Base-by-base conservation (phyloP, 2,329 filamentous ascomycete species). In the Chaetomiaceae sp. region DNA sequence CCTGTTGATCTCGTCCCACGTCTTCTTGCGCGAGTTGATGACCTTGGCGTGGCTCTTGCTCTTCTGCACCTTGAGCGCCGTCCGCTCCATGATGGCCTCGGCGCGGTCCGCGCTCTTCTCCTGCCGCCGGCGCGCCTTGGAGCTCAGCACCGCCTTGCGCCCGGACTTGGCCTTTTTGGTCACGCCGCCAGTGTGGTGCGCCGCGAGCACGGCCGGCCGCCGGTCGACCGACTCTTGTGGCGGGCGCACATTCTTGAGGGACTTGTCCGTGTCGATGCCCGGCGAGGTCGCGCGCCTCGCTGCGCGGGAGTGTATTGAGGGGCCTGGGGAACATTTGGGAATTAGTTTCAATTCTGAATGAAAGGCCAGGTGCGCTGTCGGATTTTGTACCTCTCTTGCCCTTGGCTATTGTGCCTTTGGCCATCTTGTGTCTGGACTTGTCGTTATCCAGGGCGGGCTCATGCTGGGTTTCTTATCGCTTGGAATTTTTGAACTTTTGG, bases 251-350 rank as follows among this genome's bases (percentile, higher is more conserved):
- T 81, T 72, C 66, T 86, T 87, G 20, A 88, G 75, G 6, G 84
- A 87, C 71, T 88, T 88, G 75, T 89, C 85, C 39, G 81, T 80
- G 70, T 88, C 73, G 69, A 89, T 84, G 63, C 83, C 77, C 23
- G 87, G 85, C 4, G 85, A 87, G 15, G 82, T 82, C 43, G 84
- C 87, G 59, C 88, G 83, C 65, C 87, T 82, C 37, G 87, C 86
- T 54, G 86, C 87, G 60, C 88, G 85, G 49, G 88, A 91, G 73
- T 85, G 87, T 54, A 83, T 70, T 4, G 87, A 88, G 36, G 76
- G 75, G 51, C 74, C 84, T 88, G 65, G 11, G 36, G 17, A 8
- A 7, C 34, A 17, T 20, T 7, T n/a, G n/a, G 29, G 5, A 37
- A 50, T 57, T 39, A 55, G 55, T 27, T 37, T 36, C 11, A 12